Base-by-base conservation (phyloP, 2,329 filamentous ascomycete species). In the Chaetothyriales sp. region DNA sequence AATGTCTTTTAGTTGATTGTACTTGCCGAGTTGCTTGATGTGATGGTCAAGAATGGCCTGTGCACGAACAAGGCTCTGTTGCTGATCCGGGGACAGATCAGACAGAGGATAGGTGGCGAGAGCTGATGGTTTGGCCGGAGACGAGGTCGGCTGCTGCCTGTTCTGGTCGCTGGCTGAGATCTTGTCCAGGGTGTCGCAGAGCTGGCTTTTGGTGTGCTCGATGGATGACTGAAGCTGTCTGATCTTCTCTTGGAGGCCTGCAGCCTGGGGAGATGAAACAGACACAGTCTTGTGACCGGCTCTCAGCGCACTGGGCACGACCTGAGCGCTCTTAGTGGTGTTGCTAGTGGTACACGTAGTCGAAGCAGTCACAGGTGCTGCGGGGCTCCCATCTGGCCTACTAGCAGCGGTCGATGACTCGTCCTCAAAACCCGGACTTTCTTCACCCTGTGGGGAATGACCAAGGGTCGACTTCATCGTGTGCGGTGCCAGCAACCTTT, bases 1-100 rank as follows among this genome's bases (percentile, higher is more conserved):
- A 6, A 83, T 70, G 64, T 86, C 83, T 56, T 81, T 80, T 59
- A 85, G 78, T 64, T 85, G 82, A 60, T 86, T 86, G 67, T 86
- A 86, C 52, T 77, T 70, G 57, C 85, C 81, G 29, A 86, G 69
- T 3, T 82, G 69, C 53, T 73, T 73, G 61, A 86, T 86, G 63
- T 86, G 82, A 29, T 69, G 68, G 50, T 79, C 75, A 49, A 83
- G 77, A 8, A 78, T 76, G 18, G 68, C 66, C 43, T 76, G 70
- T 0, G 78, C 72, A 9, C 72, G 49, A 10, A 18, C 20, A 29
- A 47, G 20, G 28, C 18, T 25, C 18, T 18, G 18, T 8, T 22
- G 22, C 7, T 47, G 46, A 6, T 28, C 28, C 8, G 46, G 46
- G 5, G 19, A 10, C 18, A 47, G 46, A 40, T 40, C 33, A 5